phyloP scores from a whole-genome alignment of 176 grass and related monocot species.

The Eleusine coracana region DNA sequence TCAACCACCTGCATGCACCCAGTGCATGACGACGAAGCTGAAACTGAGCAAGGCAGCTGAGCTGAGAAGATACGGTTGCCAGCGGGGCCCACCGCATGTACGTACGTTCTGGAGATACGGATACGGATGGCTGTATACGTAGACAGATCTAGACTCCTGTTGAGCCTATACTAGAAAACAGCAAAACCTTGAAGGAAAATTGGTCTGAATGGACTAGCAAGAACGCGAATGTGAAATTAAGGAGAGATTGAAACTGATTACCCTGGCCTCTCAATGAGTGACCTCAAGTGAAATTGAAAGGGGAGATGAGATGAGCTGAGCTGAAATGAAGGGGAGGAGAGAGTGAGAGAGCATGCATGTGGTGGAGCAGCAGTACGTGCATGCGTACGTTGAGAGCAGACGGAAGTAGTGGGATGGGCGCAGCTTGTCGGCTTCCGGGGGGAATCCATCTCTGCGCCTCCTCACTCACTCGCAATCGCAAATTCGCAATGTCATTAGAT shows the following conservation, averaged over 20 bases:
- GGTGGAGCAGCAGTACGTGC: background rate
- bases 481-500: background rate
- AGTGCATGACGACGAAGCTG: background rate
- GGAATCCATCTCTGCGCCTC: constrained; percentile 1
- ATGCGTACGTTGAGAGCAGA: background rate
- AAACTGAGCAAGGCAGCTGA: background rate
- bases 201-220: too few relatives aligned
- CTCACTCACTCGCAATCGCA: too few relatives aligned
- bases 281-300: background rate
- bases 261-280: background rate
- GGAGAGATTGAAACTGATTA: background rate
- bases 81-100: background rate
- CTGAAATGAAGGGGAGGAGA: too few relatives aligned
- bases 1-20: background rate
- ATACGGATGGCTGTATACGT: background rate
- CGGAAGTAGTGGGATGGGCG: background rate
- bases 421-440: constrained; percentile 30
- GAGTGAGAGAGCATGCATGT: background rate
- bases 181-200: too few relatives aligned
- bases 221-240: too few relatives aligned
- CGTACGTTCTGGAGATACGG: background rate
- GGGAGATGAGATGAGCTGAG: background rate
- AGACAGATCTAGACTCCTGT: background rate
- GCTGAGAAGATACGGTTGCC: background rate
- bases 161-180: background rate